Percentiles rank a stretch among this genome's conserved stretches.
phyloP scores from a whole-genome alignment of 495 filamentous ascomycete genomes.

The Xylaria longipes region DNA sequence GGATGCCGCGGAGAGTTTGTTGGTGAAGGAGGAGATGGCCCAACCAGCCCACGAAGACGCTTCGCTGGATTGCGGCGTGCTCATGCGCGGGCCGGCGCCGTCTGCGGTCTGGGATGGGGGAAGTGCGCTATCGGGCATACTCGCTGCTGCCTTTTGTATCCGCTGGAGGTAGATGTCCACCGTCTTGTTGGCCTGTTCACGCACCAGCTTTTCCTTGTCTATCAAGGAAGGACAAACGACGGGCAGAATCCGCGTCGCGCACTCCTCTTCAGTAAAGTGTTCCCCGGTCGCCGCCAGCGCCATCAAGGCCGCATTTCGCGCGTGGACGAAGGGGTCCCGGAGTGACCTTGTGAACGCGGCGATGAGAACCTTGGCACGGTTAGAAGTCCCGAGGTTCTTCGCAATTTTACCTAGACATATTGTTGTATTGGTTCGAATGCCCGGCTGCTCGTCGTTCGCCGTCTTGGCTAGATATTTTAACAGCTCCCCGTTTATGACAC shows the following conservation, averaged over 20 bases:
- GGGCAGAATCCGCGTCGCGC: slow-evolving; percentile 81
- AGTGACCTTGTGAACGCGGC: slow-evolving; percentile 90
- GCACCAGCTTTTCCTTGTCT: slow-evolving; percentile 90
- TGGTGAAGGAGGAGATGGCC: slow-evolving; percentile 99
- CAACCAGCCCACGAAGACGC: slow-evolving; percentile 87
- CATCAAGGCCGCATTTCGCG: slow-evolving; percentile 84
- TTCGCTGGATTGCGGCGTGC: slow-evolving; percentile 66
- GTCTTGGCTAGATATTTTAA: slow-evolving; percentile 92
- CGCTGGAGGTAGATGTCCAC: slow-evolving; percentile 87
- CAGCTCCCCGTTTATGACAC: slow-evolving; percentile 91
- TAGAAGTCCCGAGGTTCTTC: slow-evolving; percentile 78
- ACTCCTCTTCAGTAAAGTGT: slow-evolving; percentile 88
- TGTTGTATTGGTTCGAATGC: slow-evolving; percentile 96
- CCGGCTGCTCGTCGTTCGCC: slow-evolving; percentile 95
- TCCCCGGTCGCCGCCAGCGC: slow-evolving; percentile 85
- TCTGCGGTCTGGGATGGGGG: slow-evolving; percentile 54
- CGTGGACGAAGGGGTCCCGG: slow-evolving; percentile 92
- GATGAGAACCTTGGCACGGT: slow-evolving; percentile 85
- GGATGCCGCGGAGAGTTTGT: slow-evolving; percentile 81
- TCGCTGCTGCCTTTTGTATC: slow-evolving; percentile 74
- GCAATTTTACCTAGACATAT: slow-evolving; percentile 97
- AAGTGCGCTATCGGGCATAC: slow-evolving; percentile 81
- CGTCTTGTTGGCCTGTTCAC: slow-evolving; percentile 90
- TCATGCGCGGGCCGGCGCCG: slow-evolving; percentile 68
- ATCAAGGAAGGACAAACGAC: slow-evolving; percentile 77